Percentiles rank a stretch among this genome's conserved stretches.
phyloP scores from a whole-genome alignment of 164 flowering plant species.

The Chimonanthus praecox region DNA sequence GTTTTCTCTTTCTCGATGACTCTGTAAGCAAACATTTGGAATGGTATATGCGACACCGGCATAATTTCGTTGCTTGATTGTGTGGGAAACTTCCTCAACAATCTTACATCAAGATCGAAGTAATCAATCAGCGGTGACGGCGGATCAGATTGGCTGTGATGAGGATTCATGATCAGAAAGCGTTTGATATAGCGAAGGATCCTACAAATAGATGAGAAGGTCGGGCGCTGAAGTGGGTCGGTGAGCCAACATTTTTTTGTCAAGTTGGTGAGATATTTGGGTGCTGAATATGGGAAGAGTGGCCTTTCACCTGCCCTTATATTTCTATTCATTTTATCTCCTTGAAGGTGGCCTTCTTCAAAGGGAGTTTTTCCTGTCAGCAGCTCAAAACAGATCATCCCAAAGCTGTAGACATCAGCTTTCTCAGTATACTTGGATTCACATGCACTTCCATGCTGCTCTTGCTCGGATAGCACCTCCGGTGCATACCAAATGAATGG shows the following conservation, averaged over 20 bases:
- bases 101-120: slow-evolving; percentile 51
- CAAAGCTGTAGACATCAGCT: slow-evolving; percentile 90
- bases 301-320: slow-evolving; percentile 90
- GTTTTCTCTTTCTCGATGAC: slow-evolving; percentile 56
- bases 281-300: slow-evolving; percentile 64
- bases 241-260: slow-evolving; percentile 82
- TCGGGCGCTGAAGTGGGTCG: slow-evolving; percentile 67
- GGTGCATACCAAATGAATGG: slow-evolving; percentile 81
- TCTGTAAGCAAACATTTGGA: slow-evolving; percentile 72
- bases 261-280: slow-evolving; percentile 60
- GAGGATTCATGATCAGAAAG: slow-evolving; percentile 63
- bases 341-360: slow-evolving; percentile 82
- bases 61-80: slow-evolving; percentile 19
- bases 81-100: slow-evolving; percentile 31
- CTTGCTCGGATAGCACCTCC: slow-evolving; percentile 70
- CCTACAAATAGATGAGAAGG: slow-evolving; percentile 71
- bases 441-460: slow-evolving; percentile 24
- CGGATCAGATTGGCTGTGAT: slow-evolving; percentile 40
- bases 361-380: slow-evolving; percentile 87
- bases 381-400: slow-evolving; percentile 83
- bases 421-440: slow-evolving; percentile 52
- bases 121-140: slow-evolving; percentile 54
- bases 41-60: slow-evolving; percentile 65
- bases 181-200: slow-evolving; percentile 66
- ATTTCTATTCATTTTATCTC: slow-evolving; percentile 78